Evolutionary conservation across 2,329 filamentous ascomycete species (phyloP), one percentile per base, ranked within the genome.

Genomic region (Hypoxylon sp.): DNA sequence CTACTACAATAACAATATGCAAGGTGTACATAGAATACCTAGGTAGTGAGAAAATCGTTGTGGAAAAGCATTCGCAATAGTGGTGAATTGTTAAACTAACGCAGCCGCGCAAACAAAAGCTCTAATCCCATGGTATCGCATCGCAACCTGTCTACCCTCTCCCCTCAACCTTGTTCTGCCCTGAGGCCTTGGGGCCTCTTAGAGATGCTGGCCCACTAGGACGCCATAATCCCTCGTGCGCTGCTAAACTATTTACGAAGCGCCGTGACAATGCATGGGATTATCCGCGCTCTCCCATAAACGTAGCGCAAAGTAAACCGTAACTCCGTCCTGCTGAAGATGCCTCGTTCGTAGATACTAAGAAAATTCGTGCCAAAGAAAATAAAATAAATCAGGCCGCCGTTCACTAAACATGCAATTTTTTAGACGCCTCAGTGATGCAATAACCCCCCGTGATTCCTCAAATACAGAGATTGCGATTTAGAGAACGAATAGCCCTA

Each of bases 401-500:
- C 61, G 17, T 60, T 21, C 52, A 68, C 65, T 36, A 53, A 60
- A 45, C 45, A 67, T 72, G 53, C 51, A 67, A 65, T 32, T 68
- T 69, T 72, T 52, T 68, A 32, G 71, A 75, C 74, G 73, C 74
- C 74, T 38, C 48, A 62, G 58, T 49, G 23, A 75, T 75, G 73
- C 72, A 60, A 45, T 56, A 62, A n/a, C 36, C 36, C 19, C 36
- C 10, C 10, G 5, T 32, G n/a, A 28, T 52, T 38, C 60, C 41
- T 63, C 75, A 81, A 34, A 79, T 75, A 71, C 77, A 81, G 72
- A 87, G 87, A 72, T 86, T 87, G 69, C 84, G 82, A 77, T 93
- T 88, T 53, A 93, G 80, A 75, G 91, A 89, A 69, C 88, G 84
- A 49, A 93, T 78, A 1, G 89, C 90, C 70, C 89, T 83, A 67